Conservation (phyloP, 2,329 filamentous ascomycete species). For the Aspergillus aculeatinus region DNA sequence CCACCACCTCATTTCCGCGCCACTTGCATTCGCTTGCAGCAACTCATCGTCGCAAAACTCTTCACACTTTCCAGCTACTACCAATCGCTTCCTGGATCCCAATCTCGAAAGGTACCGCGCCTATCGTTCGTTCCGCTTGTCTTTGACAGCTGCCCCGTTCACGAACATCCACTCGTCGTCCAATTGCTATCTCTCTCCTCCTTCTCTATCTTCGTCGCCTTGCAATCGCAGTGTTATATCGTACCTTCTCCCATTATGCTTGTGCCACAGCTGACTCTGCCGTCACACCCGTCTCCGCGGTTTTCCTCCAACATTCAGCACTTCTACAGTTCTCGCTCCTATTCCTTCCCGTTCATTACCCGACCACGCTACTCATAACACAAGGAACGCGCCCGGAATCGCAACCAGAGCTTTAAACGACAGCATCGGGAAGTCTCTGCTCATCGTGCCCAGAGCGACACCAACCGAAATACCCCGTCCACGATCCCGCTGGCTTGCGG, state of each 20-base stretch:
- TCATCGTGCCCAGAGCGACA: no score
- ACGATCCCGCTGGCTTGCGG: conserved; percentile 24
- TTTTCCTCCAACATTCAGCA: conserved; percentile 14
- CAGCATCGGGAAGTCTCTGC: no score
- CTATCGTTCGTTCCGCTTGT: conserved; percentile 3
- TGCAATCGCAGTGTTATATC: conserved; percentile 2
- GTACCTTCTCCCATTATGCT: background rate
- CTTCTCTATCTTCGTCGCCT: conserved; percentile 6
- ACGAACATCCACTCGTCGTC: background rate
- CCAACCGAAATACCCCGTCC: conserved; percentile 12
- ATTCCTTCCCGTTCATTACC: background rate
- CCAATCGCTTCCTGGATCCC: background rate
- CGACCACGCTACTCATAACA: background rate
- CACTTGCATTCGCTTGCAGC: background rate
- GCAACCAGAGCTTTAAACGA: no score
- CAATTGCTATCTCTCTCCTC: background rate
- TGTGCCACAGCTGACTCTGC: conserved; percentile 21
- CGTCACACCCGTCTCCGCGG: conserved; percentile 21
- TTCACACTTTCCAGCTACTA: background rate
- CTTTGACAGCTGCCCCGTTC: background rate
- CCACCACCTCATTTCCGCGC: background rate
- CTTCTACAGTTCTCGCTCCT: conserved; percentile 14
- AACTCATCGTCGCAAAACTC: background rate
- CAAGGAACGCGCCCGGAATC: background rate
- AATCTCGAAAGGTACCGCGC: conserved; percentile 15